Evolutionary conservation across 2,329 filamentous ascomycete genomes (phyloP).

Genomic region (Fusarium sp.): DNA sequence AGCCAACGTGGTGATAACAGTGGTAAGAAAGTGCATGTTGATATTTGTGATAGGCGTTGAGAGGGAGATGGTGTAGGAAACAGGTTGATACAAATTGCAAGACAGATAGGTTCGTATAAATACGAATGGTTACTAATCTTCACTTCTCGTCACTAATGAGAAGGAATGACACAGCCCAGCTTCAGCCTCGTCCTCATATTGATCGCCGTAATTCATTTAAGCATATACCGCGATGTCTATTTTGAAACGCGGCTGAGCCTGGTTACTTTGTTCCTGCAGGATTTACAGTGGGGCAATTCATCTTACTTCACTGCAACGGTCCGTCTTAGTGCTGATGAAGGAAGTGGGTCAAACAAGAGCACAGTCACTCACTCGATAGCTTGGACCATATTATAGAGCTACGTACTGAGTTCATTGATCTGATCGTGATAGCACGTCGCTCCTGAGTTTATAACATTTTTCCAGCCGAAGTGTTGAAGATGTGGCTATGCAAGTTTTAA

Average conservation of each 20-base stretch:
- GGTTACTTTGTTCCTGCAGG: neutral
- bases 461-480: too few species aligned
- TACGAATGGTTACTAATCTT: neutral
- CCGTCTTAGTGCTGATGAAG: neutral
- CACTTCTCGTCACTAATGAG: neutral
- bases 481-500: too few species aligned
- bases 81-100: neutral
- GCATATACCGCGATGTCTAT: neutral
- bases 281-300: neutral
- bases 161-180: neutral
- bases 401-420: too few species aligned
- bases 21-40: conserved; percentile 35
- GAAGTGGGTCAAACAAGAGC: neutral
- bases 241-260: neutral
- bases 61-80: neutral
- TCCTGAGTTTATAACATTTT: too few species aligned
- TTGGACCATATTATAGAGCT: too few species aligned
- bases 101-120: neutral
- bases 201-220: neutral
- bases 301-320: neutral
- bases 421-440: too few species aligned
- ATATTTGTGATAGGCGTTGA: rapidly evolving
- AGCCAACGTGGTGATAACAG: neutral
- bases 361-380: neutral
- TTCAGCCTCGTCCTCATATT: neutral